Evolutionary conservation across 345 rosid species (phyloP), one percentile per base, ranked within the genome.

Genomic region (Gossypium stocksii): DNA sequence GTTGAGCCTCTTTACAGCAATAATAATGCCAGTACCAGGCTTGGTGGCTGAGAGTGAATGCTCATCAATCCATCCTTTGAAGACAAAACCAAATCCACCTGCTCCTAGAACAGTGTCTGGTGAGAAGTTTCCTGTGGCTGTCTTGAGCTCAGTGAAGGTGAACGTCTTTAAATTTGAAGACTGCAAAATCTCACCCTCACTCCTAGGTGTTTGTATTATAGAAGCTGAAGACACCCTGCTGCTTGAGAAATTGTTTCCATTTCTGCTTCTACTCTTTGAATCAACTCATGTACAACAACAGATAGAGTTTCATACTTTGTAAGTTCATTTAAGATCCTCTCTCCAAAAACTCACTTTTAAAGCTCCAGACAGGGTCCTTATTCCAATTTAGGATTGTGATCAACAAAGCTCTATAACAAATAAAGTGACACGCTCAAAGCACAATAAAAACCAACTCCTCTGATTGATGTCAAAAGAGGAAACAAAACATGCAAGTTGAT

Each of bases 81-180:
- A 95, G 43, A 95, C 98, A 53, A 90, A 87, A 74, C 98, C 99
- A 66, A 91, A 95, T 7, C 98, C 99, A 74, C 98, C 98, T 87
- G 91, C 99, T 12, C 99, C 98, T 23, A 93, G 70, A 56, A 95
- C 96, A 79, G 96, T 93, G 79, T 93, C 99, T 0, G 97, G 96
- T 53, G 98, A 83, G 80, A 95, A 95, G 82, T 91, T 95, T 74
- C 96, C 85, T 0, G 99, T 91, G 43, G 94, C 94, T 22, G 79
- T 82, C 77, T 76, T 93, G 1, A 95, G 93, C 73, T 95, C 93
- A 66, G 82, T 75, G 79, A 84, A 93, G 74, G 54, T 82, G 78
- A 95, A 90, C 79, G 73, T 89, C 86, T 91, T 95, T 54, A 95
- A 76, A 44, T 90, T 83, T 7, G 94, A 58, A 29, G 91, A 83